These are phyloP conservation scores for Fusarium miscanthi DNA, from an alignment of 2,329 filamentous ascomycete genomes.

Conservation along the genomic window DNA sequence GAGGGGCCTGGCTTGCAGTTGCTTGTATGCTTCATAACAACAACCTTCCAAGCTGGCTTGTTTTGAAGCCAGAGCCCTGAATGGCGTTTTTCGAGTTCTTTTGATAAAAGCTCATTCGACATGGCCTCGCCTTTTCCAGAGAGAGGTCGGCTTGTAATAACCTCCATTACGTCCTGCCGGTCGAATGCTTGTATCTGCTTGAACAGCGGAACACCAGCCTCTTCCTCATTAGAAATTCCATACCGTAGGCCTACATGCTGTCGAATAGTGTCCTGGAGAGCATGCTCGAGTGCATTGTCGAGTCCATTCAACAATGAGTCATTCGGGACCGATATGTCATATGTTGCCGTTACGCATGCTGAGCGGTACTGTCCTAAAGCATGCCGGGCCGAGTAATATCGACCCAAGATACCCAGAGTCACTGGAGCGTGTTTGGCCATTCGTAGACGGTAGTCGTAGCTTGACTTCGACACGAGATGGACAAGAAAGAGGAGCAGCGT, in stretches of 20 bases:
- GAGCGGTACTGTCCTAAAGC: conserved; percentile 14
- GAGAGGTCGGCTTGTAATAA: not conserved
- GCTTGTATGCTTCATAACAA: not conserved
- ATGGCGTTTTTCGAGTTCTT: not conserved
- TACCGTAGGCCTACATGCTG: not conserved
- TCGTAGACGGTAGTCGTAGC: rapidly evolving
- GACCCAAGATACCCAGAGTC: conserved; percentile 6
- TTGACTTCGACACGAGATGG: not conserved
- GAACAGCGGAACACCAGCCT: not conserved
- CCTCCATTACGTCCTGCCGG: not conserved
- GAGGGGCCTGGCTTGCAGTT: rapidly evolving
- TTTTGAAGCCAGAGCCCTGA: not conserved
- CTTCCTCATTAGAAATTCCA: not conserved
- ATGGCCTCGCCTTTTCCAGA: too few species aligned
- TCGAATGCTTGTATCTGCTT: not conserved
- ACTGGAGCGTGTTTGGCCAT: not conserved
- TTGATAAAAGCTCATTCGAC: not conserved
- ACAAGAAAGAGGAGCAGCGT: rapidly evolving
- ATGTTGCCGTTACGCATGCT: conserved; percentile 9
- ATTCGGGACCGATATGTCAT: not conserved
- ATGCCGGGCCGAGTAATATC: conserved; percentile 17
- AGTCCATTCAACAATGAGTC: rapidly evolving
- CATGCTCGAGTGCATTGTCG: not conserved
- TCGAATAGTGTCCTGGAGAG: conserved; percentile 7
- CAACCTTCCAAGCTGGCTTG: conserved; percentile 19